Evolutionary conservation across 192 early-diverging fungal species (phyloP).

Genomic region (Podila minutissima): DNA sequence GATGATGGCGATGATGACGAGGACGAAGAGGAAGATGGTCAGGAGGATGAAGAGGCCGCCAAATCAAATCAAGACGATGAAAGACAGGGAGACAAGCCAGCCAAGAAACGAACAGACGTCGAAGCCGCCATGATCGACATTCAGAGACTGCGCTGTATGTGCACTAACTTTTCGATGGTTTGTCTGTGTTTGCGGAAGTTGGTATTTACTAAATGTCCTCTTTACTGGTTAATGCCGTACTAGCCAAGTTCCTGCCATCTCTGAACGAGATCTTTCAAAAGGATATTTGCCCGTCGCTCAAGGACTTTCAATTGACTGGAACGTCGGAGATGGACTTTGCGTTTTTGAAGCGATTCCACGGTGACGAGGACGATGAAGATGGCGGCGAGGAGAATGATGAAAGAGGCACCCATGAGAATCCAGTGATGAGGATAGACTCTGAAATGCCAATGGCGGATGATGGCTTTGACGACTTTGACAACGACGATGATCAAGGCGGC

Average conservation of each 20-base stretch:
- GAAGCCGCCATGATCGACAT: slow-evolving; percentile 29
- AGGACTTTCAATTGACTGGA: slow-evolving; percentile 74
- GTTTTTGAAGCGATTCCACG: slow-evolving; percentile 60
- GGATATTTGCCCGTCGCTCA: slow-evolving; percentile 77
- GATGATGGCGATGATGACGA: slow-evolving; percentile 56
- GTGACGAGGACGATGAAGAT: slow-evolving; percentile 53
- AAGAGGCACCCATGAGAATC: slow-evolving; percentile 19
- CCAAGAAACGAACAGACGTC: slow-evolving; percentile 18
- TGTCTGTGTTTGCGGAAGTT: neutral
- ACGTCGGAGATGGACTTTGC: slow-evolving; percentile 69
- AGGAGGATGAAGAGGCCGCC: slow-evolving; percentile 1
- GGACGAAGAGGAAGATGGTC: slow-evolving; percentile 33
- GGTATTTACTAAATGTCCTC: neutral
- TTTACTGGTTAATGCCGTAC: neutral
- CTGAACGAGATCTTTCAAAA: slow-evolving; percentile 54
- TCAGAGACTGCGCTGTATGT: slow-evolving; percentile 39
- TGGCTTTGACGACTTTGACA: slow-evolving; percentile 14
- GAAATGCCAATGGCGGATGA: slow-evolving; percentile 2
- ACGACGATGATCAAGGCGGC: slow-evolving; percentile 40
- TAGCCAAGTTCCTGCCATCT: slow-evolving; percentile 58
- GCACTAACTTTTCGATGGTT: neutral
- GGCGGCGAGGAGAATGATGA: neutral
- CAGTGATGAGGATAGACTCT: slow-evolving; percentile 2
- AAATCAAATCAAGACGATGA: slow-evolving; percentile 13
- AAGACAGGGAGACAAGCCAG: slow-evolving; percentile 3